phyloP scores from a whole-genome alignment of 768 basidiomycete genomes.

The Suillus plorans region DNA sequence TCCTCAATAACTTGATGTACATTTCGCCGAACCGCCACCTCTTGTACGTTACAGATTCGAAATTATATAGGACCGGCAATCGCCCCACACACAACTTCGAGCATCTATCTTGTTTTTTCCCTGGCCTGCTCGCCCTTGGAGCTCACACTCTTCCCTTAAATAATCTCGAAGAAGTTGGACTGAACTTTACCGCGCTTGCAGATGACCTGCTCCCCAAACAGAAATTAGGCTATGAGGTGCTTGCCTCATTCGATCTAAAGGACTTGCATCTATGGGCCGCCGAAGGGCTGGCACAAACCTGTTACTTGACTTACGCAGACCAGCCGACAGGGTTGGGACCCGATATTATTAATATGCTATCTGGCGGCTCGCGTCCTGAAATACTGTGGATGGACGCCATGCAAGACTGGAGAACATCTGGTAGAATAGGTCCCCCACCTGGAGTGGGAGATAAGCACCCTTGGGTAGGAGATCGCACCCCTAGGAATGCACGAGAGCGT shows the following conservation, averaged over 20 bases:
- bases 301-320: slow-evolving; percentile 71
- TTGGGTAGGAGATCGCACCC: slow-evolving; percentile 26
- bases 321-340: slow-evolving; percentile 68
- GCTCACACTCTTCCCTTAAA: slow-evolving; percentile 60
- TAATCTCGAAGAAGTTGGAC: slow-evolving; percentile 46
- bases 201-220: slow-evolving; percentile 21
- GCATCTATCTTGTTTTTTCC: slow-evolving; percentile 77
- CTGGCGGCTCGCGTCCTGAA: slow-evolving; percentile 22
- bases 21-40: slow-evolving; percentile 62
- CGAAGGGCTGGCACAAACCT: slow-evolving; percentile 69
- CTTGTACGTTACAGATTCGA: slow-evolving; percentile 65
- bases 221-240: slow-evolving; percentile 34
- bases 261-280: slow-evolving; percentile 77
- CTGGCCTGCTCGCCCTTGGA: slow-evolving; percentile 73
- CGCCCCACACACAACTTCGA: slow-evolving; percentile 56
- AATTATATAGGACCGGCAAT: slow-evolving; percentile 26
- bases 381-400: slow-evolving; percentile 34
- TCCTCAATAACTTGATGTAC: slow-evolving; percentile 65
- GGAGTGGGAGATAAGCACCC: slow-evolving; percentile 44
- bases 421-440: slow-evolving; percentile 48
- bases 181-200: slow-evolving; percentile 42
- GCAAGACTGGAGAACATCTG: slow-evolving; percentile 46
- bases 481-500: slow-evolving; percentile 14
- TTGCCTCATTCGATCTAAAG: slow-evolving; percentile 50
- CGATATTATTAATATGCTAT: slow-evolving; percentile 46